A percentile compares a stretch with the other conserved stretches of the same genome.
Evolutionary conservation across 2,329 filamentous ascomycete species (phyloP).

Genomic region (Scedosporium minutisporum): DNA sequence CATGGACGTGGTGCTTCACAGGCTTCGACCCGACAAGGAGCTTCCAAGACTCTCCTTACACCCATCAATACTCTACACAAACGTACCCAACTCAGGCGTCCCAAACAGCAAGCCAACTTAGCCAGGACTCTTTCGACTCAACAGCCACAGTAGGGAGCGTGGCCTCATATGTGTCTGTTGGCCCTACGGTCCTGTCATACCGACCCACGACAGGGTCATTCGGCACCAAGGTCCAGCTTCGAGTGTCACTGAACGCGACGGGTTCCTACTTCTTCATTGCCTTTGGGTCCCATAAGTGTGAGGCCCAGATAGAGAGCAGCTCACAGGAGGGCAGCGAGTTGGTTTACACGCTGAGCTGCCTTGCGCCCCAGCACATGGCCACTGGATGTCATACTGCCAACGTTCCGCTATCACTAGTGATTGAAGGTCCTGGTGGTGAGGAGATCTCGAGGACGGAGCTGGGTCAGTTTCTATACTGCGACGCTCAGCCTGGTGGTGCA

Average conservation of each 20-base stretch:
- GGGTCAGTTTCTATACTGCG: constrained; percentile 36
- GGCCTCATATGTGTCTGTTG: constrained; percentile 55
- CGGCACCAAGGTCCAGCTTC: constrained; percentile 63
- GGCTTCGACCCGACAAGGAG: constrained; percentile 51
- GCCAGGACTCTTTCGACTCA: constrained; percentile 40
- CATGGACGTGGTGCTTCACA: constrained; percentile 16
- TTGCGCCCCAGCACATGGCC: constrained; percentile 54
- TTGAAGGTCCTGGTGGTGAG: constrained; percentile 42
- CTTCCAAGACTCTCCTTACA: constrained; percentile 48
- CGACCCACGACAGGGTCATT: constrained; percentile 58
- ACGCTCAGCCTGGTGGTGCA: constrained; percentile 19
- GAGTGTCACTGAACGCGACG: constrained; percentile 66
- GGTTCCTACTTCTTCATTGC: constrained; percentile 53
- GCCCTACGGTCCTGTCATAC: constrained; percentile 56
- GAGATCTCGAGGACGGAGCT: constrained; percentile 40
- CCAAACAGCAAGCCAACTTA: constrained; percentile 39
- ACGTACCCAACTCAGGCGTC: constrained; percentile 32
- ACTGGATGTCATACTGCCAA: constrained; percentile 39
- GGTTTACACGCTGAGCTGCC: constrained; percentile 62
- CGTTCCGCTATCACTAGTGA: constrained; percentile 45
- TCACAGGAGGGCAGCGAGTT: constrained; percentile 49
- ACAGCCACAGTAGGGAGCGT: constrained; percentile 54
- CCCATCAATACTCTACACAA: constrained; percentile 37
- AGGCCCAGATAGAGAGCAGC: constrained; percentile 54
- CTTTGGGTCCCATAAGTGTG: constrained; percentile 70